Evolutionary conservation across 768 basidiomycete species (phyloP).

Genomic region (Lepiota venenata): DNA sequence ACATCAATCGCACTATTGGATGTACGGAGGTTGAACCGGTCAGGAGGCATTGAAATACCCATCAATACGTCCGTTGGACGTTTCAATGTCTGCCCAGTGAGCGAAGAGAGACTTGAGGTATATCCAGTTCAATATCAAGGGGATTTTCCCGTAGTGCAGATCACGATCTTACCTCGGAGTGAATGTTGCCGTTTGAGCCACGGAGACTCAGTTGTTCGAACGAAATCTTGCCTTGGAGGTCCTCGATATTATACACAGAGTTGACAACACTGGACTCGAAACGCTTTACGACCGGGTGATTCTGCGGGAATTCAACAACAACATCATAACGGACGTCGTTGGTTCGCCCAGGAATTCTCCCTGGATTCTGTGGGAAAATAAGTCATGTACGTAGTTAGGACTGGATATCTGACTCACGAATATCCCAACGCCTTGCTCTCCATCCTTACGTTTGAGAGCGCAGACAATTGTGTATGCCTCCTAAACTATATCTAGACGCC

Average conservation of each 20-base stretch:
- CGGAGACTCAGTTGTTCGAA: constrained; percentile 4
- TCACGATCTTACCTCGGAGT: neutral
- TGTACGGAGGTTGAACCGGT: neutral
- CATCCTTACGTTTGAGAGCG: neutral
- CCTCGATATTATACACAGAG: neutral
- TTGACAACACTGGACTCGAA: constrained; percentile 4
- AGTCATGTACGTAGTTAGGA: too few relatives aligned
- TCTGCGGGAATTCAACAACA: constrained; percentile 4
- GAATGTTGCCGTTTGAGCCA: constrained; percentile 2
- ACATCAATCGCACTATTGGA: constrained; percentile 5
- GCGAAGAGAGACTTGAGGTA: constrained; percentile 1
- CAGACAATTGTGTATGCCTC: constrained; percentile 4
- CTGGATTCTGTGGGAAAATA: neutral
- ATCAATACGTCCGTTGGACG: constrained; percentile 1
- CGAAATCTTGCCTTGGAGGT: constrained; percentile 1
- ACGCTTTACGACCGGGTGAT: constrained; percentile 1
- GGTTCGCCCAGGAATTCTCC: neutral
- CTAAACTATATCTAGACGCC: neutral
- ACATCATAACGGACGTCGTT: neutral
- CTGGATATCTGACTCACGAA: neutral
- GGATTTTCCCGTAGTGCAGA: neutral
- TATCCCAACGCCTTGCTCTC: constrained; percentile 7
- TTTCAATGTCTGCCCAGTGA: constrained; percentile 1
- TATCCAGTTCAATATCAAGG: neutral
- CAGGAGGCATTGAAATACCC: constrained; percentile 5